Percentiles rank a stretch among this genome's conserved stretches.
Evolutionary conservation across 1,284 basidiomycete species (phyloP).

Genomic region (Sanguinoderma infundibulare): DNA sequence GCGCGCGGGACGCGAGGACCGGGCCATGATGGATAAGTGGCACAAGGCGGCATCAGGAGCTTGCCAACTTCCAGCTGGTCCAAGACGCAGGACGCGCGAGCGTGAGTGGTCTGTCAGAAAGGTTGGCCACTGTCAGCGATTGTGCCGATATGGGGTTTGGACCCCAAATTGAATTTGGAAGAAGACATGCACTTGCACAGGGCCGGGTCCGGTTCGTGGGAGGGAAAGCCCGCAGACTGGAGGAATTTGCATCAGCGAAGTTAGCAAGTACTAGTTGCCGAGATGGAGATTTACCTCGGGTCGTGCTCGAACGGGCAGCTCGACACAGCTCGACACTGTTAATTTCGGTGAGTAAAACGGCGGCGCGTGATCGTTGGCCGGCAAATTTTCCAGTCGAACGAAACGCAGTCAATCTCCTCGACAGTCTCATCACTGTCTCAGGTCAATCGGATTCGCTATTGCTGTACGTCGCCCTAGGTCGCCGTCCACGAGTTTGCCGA

Average conservation of each 20-base stretch:
- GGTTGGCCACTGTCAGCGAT: conserved; percentile 1
- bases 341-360: no score
- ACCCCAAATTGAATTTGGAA: conserved; percentile 4
- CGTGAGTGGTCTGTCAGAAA: not conserved
- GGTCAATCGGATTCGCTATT: no score
- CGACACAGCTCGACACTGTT: no score
- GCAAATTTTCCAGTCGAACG: no score
- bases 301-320: not conserved
- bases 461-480: no score
- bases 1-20: no score
- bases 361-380: no score
- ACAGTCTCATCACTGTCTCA: no score
- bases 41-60: conserved; percentile 1
- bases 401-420: no score
- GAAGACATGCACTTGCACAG: not conserved
- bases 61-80: not conserved
- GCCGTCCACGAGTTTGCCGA: no score
- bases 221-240: no score
- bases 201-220: not conserved
- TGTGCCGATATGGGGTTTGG: conserved; percentile 7
- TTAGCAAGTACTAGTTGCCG: not conserved
- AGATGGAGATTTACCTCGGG: not conserved
- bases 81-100: not conserved
- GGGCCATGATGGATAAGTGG: not conserved
- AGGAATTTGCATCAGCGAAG: not conserved